Evolutionary conservation across 345 rosid species (phyloP).

Genomic region (Lumnitzera littorea): DNA sequence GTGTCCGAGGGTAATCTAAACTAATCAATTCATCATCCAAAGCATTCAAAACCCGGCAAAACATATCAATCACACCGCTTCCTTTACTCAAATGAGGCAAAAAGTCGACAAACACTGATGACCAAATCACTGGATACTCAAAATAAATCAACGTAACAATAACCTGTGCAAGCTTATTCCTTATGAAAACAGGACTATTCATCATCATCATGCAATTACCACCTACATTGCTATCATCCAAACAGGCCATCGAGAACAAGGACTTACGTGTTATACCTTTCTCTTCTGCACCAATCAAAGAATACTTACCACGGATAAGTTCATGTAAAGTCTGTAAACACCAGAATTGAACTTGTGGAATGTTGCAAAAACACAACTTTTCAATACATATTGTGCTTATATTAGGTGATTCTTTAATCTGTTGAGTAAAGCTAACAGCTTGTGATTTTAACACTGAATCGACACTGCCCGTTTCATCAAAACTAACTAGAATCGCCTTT

Average conservation of each 20-base stretch:
- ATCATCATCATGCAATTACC: conserved; percentile 11
- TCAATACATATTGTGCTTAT: conserved; percentile 60
- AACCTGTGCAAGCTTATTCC: conserved; percentile 92
- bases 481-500: conserved; percentile 71
- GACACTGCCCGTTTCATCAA: conserved; percentile 60
- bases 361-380: conserved; percentile 53
- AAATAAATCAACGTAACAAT: conserved; percentile 76
- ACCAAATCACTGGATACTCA: conserved; percentile 86
- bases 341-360: conserved; percentile 90
- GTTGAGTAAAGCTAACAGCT: conserved; percentile 54
- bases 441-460: conserved; percentile 50
- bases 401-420: conserved; percentile 44
- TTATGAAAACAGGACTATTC: conserved; percentile 73
- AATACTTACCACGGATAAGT: conserved; percentile 48
- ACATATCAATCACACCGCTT: conserved; percentile 68
- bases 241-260: conserved; percentile 63
- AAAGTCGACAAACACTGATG: conserved; percentile 69
- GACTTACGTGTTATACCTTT: conserved; percentile 48
- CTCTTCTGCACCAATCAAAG: conserved; percentile 55
- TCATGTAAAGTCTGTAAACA: conserved; percentile 83
- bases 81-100: conserved; percentile 64
- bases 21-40: conserved; percentile 90
- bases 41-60: conserved; percentile 80
- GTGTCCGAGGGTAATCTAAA: conserved; percentile 68
- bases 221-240: conserved; percentile 39